Evolutionary conservation across 768 basidiomycete species (phyloP).

Genomic region (Termitomyces sp.): DNA sequence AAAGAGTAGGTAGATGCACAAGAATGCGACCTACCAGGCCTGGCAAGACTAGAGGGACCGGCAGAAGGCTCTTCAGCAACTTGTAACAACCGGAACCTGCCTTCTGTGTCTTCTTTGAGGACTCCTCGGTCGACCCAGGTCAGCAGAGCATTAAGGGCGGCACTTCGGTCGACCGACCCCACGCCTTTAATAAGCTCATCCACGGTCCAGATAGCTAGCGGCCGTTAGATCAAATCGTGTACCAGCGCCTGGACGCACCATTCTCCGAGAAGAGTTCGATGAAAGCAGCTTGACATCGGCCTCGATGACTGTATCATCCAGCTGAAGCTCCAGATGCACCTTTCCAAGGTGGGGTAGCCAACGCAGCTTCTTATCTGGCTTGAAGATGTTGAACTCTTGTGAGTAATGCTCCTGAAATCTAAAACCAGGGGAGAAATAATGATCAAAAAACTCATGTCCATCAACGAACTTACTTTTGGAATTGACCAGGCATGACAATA

Average conservation of each 20-base stretch:
- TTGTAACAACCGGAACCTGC: slow-evolving; percentile 62
- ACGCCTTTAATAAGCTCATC: slow-evolving; percentile 62
- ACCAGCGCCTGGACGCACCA: slow-evolving; percentile 28
- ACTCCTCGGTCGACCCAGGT: slow-evolving; percentile 86
- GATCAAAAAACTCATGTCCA: background rate
- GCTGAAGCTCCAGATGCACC: slow-evolving; percentile 71
- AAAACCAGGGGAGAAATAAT: background rate
- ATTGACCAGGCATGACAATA: slow-evolving; percentile 80
- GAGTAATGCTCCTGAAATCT: slow-evolving; percentile 78
- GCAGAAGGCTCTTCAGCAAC: slow-evolving; percentile 41
- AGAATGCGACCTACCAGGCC: slow-evolving; percentile 4
- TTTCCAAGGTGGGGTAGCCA: slow-evolving; percentile 91
- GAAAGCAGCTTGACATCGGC: slow-evolving; percentile 83
- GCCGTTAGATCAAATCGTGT: background rate
- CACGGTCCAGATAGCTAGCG: slow-evolving; percentile 63
- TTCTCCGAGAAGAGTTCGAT: slow-evolving; percentile 80
- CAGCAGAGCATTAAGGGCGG: slow-evolving; percentile 66
- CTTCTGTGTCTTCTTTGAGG: slow-evolving; percentile 59
- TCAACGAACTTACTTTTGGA: slow-evolving; percentile 68
- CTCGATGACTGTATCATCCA: slow-evolving; percentile 73
- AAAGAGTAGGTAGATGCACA: no score
- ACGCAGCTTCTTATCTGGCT: slow-evolving; percentile 86
- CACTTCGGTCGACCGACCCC: slow-evolving; percentile 56
- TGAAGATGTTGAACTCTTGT: slow-evolving; percentile 72
- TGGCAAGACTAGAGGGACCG: slow-evolving; percentile 12